Base-by-base conservation (phyloP, 306 rosid species). In the Vigna trinervia region DNA sequence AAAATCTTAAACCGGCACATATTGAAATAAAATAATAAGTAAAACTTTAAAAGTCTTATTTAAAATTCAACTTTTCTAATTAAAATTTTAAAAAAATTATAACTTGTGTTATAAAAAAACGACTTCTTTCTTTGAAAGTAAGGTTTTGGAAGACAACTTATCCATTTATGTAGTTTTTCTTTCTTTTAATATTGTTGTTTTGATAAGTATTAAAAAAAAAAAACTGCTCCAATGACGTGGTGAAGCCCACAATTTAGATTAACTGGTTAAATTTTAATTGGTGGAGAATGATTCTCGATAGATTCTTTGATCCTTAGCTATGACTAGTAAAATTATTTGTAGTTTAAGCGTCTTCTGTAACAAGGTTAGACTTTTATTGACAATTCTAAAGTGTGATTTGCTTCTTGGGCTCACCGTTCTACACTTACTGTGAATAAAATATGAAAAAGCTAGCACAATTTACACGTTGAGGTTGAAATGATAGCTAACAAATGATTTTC, bases 401-500 rank as follows among this genome's bases (percentile, higher is more conserved):
- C 12, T 52, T 8, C 17, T 52, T 17, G 59, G 28, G 12, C 59
- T 19, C 10, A 5, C 2, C 1, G 34, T 57, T 23, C 36, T 11
- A 11, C 1, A 14, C 3, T 26, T 57, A 12, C 23, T 1, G 11
- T 23, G 63, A 58, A 26, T 23, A 58, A 58, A 23, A 58, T 23
- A 58, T 8, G 12, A 12, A 26, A 58, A 58, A 58, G 64, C 36
- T 39, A 50, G 30, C 70, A 69, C 65, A 79, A 53, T 74, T 74
- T 69, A 78, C 68, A 60, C 58, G 46, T 32, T 51, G 22, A 57
- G 76, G 47, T 73, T 39, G 80, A 45, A 69, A 78, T 69, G 86
- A 60, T 68, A 69, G 65, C 76, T 53, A 54, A 47, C 75, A 71
- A 71, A 53, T 73, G 83, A 60, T 60, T 81, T 53, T 38, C 46